A percentile compares a stretch with the other conserved stretches of the same genome.
Evolutionary conservation across 805 yeast species (phyloP).

Genomic region (Metschnikowia colocasiae): DNA sequence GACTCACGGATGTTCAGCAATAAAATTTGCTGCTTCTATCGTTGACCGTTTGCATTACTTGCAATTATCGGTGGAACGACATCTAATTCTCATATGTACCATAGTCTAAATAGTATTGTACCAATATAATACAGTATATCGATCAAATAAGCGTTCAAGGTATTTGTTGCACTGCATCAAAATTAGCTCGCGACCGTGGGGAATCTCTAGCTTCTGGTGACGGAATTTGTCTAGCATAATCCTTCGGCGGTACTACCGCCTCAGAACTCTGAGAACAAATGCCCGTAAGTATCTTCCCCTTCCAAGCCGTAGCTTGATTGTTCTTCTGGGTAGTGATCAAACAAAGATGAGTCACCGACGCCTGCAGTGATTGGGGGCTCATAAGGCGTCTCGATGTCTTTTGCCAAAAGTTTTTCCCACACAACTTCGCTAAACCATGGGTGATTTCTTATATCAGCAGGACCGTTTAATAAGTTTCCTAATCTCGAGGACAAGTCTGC

Average conservation of each 20-base stretch:
- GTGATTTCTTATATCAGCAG: constrained; percentile 53
- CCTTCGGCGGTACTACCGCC: neutral
- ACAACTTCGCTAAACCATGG: constrained; percentile 60
- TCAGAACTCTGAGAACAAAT: constrained; percentile 34
- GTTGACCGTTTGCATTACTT: neutral
- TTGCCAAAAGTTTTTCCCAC: constrained; percentile 53
- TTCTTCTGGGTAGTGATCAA: constrained; percentile 46
- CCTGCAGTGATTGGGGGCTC: constrained; percentile 64
- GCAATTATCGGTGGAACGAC: neutral
- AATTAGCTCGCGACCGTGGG: neutral
- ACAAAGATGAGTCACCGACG: constrained; percentile 52
- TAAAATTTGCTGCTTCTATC: neutral
- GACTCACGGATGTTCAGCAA: neutral
- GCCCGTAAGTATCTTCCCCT: constrained; percentile 39
- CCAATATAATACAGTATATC: neutral
- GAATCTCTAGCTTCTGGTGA: neutral
- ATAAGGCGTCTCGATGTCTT: constrained; percentile 61
- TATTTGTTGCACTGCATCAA: neutral
- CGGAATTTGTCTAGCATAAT: neutral
- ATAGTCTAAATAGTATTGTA: constrained; percentile 5
- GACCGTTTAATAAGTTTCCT: constrained; percentile 57
- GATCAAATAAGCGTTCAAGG: neutral
- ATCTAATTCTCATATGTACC: constrained; percentile 1
- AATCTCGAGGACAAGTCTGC: constrained; percentile 53
- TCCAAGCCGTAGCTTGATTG: constrained; percentile 36